A percentile compares a stretch with the other conserved stretches of the same genome.
These are phyloP conservation scores for Nakaseomyces delphensis DNA, from an alignment of 1,139 yeast genomes.

Conservation along the genomic window DNA sequence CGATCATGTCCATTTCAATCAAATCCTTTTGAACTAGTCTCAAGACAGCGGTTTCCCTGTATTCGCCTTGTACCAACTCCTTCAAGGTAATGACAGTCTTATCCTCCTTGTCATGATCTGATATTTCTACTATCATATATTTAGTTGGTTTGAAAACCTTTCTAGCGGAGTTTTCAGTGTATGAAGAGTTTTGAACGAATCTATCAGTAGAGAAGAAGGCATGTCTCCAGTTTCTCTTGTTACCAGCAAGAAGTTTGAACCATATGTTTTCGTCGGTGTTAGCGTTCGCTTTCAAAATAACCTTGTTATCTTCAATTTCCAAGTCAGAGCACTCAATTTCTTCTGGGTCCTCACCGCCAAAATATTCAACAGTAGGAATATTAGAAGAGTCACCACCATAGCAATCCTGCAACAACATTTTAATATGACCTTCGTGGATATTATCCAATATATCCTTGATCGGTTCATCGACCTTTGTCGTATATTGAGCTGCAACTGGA, in stretches of 20 bases:
- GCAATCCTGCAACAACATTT: conserved; percentile 54
- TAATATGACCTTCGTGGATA: conserved; percentile 85
- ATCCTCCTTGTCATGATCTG: conserved; percentile 40
- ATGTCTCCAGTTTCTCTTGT: conserved; percentile 75
- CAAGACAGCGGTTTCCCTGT: conserved; percentile 60
- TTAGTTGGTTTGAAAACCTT: conserved; percentile 68
- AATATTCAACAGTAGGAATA: conserved; percentile 84
- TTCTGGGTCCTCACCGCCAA: conserved; percentile 56
- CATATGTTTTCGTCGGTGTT: conserved; percentile 51
- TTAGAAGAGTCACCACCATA: conserved; percentile 60
- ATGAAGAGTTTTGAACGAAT: conserved; percentile 78
- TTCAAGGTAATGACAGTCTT: conserved; percentile 55
- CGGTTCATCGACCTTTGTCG: conserved; percentile 84
- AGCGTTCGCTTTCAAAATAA: conserved; percentile 42
- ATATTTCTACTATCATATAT: conserved; percentile 51
- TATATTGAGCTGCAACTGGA: conserved; percentile 94
- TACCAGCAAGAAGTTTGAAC: conserved; percentile 78
- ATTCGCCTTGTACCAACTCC: conserved; percentile 67
- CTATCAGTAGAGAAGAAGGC: conserved; percentile 76
- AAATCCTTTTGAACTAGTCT: conserved; percentile 37
- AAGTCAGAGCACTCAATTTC: conserved; percentile 27
- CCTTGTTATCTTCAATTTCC: conserved; percentile 32
- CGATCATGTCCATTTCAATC: conserved; percentile 70
- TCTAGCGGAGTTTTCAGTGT: conserved; percentile 68
- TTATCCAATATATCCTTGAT: conserved; percentile 80